phyloP scores from a whole-genome alignment of 1,139 yeast genomes.

The Lodderomyces theae region DNA sequence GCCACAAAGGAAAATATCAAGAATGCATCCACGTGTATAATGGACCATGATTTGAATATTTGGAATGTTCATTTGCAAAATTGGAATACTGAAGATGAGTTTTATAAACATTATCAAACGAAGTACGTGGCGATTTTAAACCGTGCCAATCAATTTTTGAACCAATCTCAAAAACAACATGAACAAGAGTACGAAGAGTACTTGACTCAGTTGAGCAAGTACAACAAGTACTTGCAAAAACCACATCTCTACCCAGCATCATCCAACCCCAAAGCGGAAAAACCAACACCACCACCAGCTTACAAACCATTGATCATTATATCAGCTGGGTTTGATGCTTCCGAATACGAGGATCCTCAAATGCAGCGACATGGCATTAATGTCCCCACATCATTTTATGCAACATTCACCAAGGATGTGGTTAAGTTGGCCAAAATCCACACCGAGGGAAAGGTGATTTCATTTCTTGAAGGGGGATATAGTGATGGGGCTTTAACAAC shows the following conservation, averaged over 20 bases:
- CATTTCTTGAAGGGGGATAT: conserved; percentile 84
- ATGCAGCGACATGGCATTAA: conserved; percentile 87
- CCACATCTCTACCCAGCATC: conserved; percentile 29
- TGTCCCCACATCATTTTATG: conserved; percentile 79
- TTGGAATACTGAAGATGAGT: conserved; percentile 63
- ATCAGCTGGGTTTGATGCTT: conserved; percentile 89
- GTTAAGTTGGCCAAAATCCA: conserved; percentile 62
- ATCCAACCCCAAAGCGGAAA: conserved; percentile 1
- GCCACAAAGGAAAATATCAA: conserved; percentile 70
- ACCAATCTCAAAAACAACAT: conserved; percentile 45
- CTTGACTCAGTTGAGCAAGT: conserved; percentile 25
- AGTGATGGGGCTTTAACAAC: conserved; percentile 81
- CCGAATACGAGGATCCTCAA: conserved; percentile 74
- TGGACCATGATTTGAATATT: conserved; percentile 76
- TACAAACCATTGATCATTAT: conserved; percentile 71
- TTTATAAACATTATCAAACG: conserved; percentile 58
- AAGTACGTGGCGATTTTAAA: conserved; percentile 62
- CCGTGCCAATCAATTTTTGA: conserved; percentile 68
- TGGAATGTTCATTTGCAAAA: conserved; percentile 84
- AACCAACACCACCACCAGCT: conserved; percentile 43
- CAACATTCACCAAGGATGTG: conserved; percentile 71
- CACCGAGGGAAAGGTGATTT: conserved; percentile 60
- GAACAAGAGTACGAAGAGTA: conserved; percentile 38
- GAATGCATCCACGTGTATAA: conserved; percentile 76
- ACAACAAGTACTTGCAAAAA: conserved; percentile 28